Base-by-base conservation (phyloP, 371 early-diverging fungal species). In the Rhizomucor miehei region DNA sequence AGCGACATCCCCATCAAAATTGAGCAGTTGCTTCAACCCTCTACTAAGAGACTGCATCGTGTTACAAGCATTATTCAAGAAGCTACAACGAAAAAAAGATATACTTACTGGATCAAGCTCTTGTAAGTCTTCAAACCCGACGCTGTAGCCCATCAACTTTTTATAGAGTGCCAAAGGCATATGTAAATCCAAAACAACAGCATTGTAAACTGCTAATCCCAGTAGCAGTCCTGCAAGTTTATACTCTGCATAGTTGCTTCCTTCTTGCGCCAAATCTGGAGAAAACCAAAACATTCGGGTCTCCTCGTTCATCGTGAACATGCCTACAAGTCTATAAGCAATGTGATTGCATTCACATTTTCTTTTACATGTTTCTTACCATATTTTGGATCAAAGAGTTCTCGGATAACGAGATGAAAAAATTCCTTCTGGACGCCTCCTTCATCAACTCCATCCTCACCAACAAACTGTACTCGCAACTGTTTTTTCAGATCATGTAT, bases 351-450 rank as follows among this genome's bases (percentile, higher is more conserved):
- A 3, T 29, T 29, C 5, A 29, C 8, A 29, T 29, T 29, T 29
- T 29, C 29, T 29, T n/a, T n/a, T n/a, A n/a, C n/a, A n/a, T n/a
- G n/a, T n/a, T n/a, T 49, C 55, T 46, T 73, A 52, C 94, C 97
- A 63, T 92, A 97, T 60, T 93, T 87, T 14, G 89, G 86, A 60
- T 94, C 92, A 72, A 97, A 90, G 44, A 97, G 79, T 49, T 95
- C 93, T 44, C 94, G 82, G 50, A 92, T 88, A 14, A 96, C 81
- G 23, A 96, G 76, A 49, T 91, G 89, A 65, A 95, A 94, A 77
- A 95, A 96, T 68, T 99, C 99, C 58, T 97, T 95, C 51, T 94
- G 94, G 8, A 99, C 89, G 6, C 97, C 97, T 35, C 97, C 97
- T 65, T 89, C 91, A 66, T 95, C 95, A 1, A 86, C 86, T 29